Conservation (phyloP, 371 early-diverging fungal species). For the Actinomucor elegans region DNA sequence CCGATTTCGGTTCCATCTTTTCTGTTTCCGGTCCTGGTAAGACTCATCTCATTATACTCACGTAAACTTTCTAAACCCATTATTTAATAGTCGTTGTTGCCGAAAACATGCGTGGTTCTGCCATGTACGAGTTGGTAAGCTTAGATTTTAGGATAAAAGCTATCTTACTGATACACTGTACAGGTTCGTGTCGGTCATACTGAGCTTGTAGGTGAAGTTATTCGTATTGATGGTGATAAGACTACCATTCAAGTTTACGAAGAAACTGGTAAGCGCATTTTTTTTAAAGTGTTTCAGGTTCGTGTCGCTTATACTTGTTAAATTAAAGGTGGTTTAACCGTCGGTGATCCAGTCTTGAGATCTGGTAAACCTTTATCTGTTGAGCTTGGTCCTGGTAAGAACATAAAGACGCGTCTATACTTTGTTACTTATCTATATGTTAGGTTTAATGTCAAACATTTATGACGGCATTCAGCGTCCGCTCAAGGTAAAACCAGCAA, state of each 20-base stretch:
- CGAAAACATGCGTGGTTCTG: slow-evolving; percentile 98
- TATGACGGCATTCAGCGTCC: slow-evolving; percentile 99
- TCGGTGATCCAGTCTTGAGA: slow-evolving; percentile 98
- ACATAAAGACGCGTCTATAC: slow-evolving; percentile 6
- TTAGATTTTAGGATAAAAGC: neutral
- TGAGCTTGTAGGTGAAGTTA: slow-evolving; percentile 99
- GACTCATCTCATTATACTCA: no score
- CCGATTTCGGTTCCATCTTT: slow-evolving; percentile 90
- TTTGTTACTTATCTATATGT: neutral
- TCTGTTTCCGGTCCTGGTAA: slow-evolving; percentile 99
- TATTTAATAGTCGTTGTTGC: slow-evolving; percentile 91
- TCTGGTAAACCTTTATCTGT: slow-evolving; percentile 99
- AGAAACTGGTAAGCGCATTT: slow-evolving; percentile 85
- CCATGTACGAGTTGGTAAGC: slow-evolving; percentile 98
- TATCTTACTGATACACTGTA: no score
- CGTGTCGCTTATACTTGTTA: slow-evolving; percentile 6
- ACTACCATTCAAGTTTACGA: slow-evolving; percentile 99
- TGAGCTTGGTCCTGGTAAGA: slow-evolving; percentile 97
- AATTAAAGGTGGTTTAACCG: slow-evolving; percentile 90
- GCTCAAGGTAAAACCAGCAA: slow-evolving; percentile 57
- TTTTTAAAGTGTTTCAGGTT: slow-evolving; percentile 10
- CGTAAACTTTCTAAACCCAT: no score
- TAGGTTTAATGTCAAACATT: slow-evolving; percentile 96
- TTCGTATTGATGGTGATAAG: slow-evolving; percentile 98
- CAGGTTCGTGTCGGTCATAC: slow-evolving; percentile 98